A percentile compares a stretch with the other conserved stretches of the same genome.
phyloP scores from a whole-genome alignment of 106 monocot species.

The Chionographis japonica region DNA sequence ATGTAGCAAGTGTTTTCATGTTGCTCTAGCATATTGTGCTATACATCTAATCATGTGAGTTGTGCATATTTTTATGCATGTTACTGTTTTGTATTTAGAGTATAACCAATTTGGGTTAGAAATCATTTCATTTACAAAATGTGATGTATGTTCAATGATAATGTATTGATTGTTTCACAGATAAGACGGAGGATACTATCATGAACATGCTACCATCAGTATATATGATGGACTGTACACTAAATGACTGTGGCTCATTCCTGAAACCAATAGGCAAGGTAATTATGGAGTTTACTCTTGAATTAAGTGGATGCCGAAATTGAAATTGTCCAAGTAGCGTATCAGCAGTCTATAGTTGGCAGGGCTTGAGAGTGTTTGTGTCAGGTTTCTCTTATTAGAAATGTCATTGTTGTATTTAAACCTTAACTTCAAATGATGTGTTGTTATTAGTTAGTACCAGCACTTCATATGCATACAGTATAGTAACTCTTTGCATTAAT shows the following conservation, averaged over 20 bases:
- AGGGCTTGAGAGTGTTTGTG: no score
- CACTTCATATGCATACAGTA: no score
- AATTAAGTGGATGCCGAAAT: not conserved
- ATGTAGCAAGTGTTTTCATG: no score
- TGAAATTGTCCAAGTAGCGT: not conserved
- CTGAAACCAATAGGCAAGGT: constrained; percentile 60
- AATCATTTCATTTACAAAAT: not conserved
- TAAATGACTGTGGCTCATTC: constrained; percentile 64
- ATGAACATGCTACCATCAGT: constrained; percentile 43
- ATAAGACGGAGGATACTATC: constrained; percentile 16
- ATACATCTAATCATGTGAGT: not conserved
- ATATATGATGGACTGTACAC: constrained; percentile 76
- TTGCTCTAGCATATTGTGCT: no score
- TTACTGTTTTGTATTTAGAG: not conserved
- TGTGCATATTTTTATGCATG: not conserved
- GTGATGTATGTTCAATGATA: not conserved
- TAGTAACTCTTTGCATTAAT: no score
- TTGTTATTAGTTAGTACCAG: no score
- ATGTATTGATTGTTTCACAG: constrained; percentile 28
- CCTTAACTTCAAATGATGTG: no score
- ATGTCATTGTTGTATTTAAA: no score
- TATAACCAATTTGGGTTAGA: not conserved
- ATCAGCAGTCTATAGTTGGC: no score
- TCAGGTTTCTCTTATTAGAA: no score
- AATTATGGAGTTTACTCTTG: constrained; percentile 4